A percentile compares a stretch with the other conserved stretches of the same genome.
Conservation (phyloP, 106 monocot genomes). For the Narthecium ossifragum region DNA sequence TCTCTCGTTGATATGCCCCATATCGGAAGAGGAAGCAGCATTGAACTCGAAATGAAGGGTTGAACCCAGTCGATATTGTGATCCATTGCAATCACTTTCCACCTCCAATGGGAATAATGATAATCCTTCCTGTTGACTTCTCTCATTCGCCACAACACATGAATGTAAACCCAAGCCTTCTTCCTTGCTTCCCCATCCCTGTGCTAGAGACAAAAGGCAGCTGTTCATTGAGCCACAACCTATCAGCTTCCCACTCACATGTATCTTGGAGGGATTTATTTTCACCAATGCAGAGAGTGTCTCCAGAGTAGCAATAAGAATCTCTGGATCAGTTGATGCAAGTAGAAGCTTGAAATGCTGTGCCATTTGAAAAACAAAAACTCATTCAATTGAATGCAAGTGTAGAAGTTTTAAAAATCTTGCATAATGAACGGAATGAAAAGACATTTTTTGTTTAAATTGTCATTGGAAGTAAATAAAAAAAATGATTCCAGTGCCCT, state of each 20-base stretch:
- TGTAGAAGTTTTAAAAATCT: background rate
- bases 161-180: conserved; percentile 94
- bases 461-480: background rate
- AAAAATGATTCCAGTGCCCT: background rate
- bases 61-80: conserved; percentile 74
- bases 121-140: conserved; percentile 67
- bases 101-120: conserved; percentile 73
- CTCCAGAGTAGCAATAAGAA: conserved; percentile 81
- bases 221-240: conserved; percentile 77
- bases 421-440: background rate
- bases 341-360: conserved; percentile 95
- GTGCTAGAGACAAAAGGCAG: conserved; percentile 80
- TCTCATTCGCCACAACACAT: conserved; percentile 82
- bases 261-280: conserved; percentile 96
- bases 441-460: background rate
- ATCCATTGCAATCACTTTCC: conserved; percentile 43
- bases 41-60: conserved; percentile 95
- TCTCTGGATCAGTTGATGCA: conserved; percentile 94
- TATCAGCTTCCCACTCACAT: conserved; percentile 84
- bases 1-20: conserved; percentile 17
- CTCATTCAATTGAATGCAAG: background rate
- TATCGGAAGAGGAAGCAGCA: conserved; percentile 18
- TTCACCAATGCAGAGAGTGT: conserved; percentile 82
- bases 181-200: conserved; percentile 99
- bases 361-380: conserved; percentile 6